A percentile compares a stretch with the other conserved stretches of the same genome.
phyloP scores from a whole-genome alignment of 352 stramenopile genomes.

The Phytophthora ramorum region DNA sequence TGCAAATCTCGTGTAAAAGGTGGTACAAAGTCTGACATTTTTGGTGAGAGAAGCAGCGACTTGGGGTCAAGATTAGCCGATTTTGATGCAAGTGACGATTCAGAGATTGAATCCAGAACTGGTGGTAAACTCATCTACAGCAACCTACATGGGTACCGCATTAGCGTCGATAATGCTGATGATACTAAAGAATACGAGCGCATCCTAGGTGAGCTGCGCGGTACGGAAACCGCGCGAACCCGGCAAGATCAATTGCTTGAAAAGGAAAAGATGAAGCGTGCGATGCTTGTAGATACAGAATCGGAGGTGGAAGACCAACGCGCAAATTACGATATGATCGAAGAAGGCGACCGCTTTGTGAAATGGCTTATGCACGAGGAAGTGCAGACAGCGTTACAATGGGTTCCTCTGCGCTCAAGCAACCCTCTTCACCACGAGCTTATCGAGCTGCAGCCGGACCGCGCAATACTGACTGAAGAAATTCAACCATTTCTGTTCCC shows the following conservation, averaged over 20 bases:
- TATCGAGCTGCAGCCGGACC: slow-evolving; percentile 71
- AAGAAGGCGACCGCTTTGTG: slow-evolving; percentile 47
- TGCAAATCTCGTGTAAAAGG: slow-evolving; percentile 15
- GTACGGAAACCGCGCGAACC: slow-evolving; percentile 44
- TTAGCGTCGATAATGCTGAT: slow-evolving; percentile 65
- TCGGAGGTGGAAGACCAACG: slow-evolving; percentile 66
- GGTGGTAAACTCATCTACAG: slow-evolving; percentile 64
- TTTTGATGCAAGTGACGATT: slow-evolving; percentile 13
- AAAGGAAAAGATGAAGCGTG: slow-evolving; percentile 42
- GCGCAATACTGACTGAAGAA: slow-evolving; percentile 74
- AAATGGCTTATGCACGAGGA: slow-evolving; percentile 58
- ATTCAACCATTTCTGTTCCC: slow-evolving; percentile 81
- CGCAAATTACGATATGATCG: slow-evolving; percentile 43
- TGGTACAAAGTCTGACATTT: not conserved
- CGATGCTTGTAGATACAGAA: slow-evolving; percentile 22
- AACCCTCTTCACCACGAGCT: slow-evolving; percentile 53
- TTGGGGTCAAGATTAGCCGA: slow-evolving; percentile 2
- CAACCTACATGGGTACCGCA: slow-evolving; percentile 83
- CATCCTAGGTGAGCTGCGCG: slow-evolving; percentile 74
- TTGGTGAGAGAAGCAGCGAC: not conserved
- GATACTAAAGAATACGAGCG: slow-evolving; percentile 76
- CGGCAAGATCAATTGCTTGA: slow-evolving; percentile 37
- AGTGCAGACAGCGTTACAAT: slow-evolving; percentile 50
- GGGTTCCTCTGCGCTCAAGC: slow-evolving; percentile 56
- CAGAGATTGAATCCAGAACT: slow-evolving; percentile 11